Evolutionary conservation across 805 yeast genomes (phyloP), one percentile per base, ranked within the genome.

Genomic region (Candida verbasci): DNA sequence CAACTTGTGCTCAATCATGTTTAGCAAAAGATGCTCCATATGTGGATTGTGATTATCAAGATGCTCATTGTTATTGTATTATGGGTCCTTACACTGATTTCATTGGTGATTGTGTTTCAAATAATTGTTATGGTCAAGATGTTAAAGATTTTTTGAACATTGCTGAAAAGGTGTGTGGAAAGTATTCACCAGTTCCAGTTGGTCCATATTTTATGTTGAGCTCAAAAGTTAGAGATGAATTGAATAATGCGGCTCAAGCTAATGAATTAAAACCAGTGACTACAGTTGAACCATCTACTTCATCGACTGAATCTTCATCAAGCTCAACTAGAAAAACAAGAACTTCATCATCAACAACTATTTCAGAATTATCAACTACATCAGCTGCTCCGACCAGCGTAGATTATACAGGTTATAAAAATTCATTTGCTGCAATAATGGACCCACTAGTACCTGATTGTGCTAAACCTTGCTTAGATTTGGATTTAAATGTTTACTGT

Each of bases 41-140:
- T 36, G 70, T 76, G 4, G 73, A 74, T 16, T 70, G 76, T 45
- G 76, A 76, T 33, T 66, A 47, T 51, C 11, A 31, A 47, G 71
- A 64, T 45, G 55, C 68, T 29, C 70, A 70, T 14, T 65, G 71
- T 52, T 57, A 65, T 36, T 65, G 71, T 55, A 65, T 62, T 30
- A 62, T 65, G 62, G 48, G 61, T 29, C 44, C 46, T 27, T 64
- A 58, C 52, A 52, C 49, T 25, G 56, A 56, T 27, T 39, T 40
- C 5, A 58, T 65, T 22, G 69, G 63, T 29, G 45, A 52, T 30
- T 65, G 71, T 57, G 62, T 71, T 24, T 62, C 54, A 17, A 41
- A 44, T 14, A 64, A 60, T 17, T 65, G 74, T 37, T 24, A 38
- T 18, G 68, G 69, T 40, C 32, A 41, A 17, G 56, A 59, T 17